Base-by-base conservation (phyloP, 2,329 filamentous ascomycete genomes). In the Arthroderma sp. region DNA sequence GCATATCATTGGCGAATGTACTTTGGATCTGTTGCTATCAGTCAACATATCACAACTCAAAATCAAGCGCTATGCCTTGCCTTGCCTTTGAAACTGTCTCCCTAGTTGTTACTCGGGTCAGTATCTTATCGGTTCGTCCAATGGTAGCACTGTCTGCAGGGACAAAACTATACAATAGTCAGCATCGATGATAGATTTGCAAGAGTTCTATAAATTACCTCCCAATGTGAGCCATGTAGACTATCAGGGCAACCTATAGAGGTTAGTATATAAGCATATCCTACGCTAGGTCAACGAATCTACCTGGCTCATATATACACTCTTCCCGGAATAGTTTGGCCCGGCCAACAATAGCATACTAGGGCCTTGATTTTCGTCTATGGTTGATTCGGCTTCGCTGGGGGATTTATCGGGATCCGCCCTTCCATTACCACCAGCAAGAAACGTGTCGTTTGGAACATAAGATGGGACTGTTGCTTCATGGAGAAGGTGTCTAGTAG, bases 311-410 rank as follows among this genome's bases (percentile, higher is more conserved):
- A 96, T 73, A 61, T 94, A 96, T 0, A 96, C 78, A 53, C 87
- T 96, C 62, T 98, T 98, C 0, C 91, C 91, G 0, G 91, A 96
- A 60, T 91, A 93, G 54, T 98, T 98, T 4, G 91, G 88, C 0
- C 91, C 91, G 0, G 91, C 96, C 55, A 98, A 63, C 4, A 95
- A 67, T 8, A 95, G 60, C 65, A 86, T 81, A 51, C 75, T 85
- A 8, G 83, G 78, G 2, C 58, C 58, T 6, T 54, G 47, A 22
- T 46, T 33, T 8, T 43, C 45, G 8, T 42, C 40, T 27, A 27
- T 27, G 41, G 28, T 29, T 38, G 10, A 30, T 36, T 9, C 36
- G 6, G 22, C 32, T 28, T 6, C 8, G 30, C 15, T 43, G 31
- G 33, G n/a, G 6, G 29, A 6, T 6, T 32, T 11, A 11, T 41